Evolutionary conservation across 805 yeast genomes (phyloP).

Genomic region (Spathaspora girioi): DNA sequence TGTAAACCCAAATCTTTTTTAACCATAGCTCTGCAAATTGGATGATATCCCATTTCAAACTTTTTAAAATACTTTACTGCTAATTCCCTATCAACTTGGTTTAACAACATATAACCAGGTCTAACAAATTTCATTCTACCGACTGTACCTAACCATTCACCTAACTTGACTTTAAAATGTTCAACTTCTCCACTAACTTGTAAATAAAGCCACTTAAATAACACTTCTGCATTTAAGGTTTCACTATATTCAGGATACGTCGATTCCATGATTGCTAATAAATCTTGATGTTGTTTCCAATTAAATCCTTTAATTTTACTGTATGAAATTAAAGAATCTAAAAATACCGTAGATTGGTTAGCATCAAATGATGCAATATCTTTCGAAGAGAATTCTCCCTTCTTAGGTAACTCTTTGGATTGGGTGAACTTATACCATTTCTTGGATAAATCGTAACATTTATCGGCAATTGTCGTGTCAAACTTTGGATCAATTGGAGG

Average conservation of each 20-base stretch:
- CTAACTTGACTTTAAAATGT: constrained; percentile 49
- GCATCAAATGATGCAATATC: constrained; percentile 64
- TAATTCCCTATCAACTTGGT: constrained; percentile 57
- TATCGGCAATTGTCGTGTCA: constrained; percentile 73
- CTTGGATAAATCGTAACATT: constrained; percentile 61
- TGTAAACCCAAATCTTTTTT: constrained; percentile 65
- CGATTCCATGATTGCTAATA: constrained; percentile 29
- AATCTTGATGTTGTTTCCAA: constrained; percentile 34
- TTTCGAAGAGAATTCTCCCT: constrained; percentile 31
- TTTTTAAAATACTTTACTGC: constrained; percentile 65
- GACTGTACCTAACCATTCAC: constrained; percentile 85
- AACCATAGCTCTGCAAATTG: constrained; percentile 81
- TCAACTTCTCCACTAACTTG: constrained; percentile 52
- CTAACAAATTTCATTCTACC: constrained; percentile 95
- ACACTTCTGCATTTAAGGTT: constrained; percentile 75
- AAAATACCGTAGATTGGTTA: constrained; percentile 74
- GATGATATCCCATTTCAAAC: constrained; percentile 66
- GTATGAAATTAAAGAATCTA: constrained; percentile 60
- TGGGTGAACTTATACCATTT: constrained; percentile 53
- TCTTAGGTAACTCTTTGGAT: constrained; percentile 11
- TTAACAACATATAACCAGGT: constrained; percentile 72
- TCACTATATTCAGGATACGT: constrained; percentile 39
- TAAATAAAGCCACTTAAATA: constrained; percentile 72
- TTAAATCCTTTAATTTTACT: constrained; percentile 37
- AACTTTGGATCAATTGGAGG: constrained; percentile 80